Evolutionary conservation across 2,329 filamentous ascomycete species (phyloP), one percentile per base, ranked within the genome.

Genomic region (Rhinocladiella similis): DNA sequence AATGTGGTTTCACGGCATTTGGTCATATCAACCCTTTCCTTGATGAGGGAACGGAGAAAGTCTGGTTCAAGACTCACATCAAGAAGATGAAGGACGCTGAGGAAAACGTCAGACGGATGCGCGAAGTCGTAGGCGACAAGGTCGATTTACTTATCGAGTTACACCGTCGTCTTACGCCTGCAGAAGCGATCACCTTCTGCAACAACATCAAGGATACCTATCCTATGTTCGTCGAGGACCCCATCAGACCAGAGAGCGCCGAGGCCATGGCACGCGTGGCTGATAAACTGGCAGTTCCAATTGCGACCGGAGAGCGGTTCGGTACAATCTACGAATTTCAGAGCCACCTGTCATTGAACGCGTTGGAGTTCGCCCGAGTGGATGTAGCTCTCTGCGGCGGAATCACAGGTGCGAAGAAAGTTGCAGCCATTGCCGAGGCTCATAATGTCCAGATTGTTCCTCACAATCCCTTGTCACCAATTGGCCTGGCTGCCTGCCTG

Each of bases 61-160:
- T 66, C 6, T 68, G 70, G 25, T 66, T 71, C 29, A 67, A 65
- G 29, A 71, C 73, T 43, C 71, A 72, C 2, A 68, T 73, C 59
- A 70, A 70, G 56, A 91, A 91, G 68, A 91, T 92, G 88, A 91
- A 91, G 67, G 89, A 81, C 5, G 91, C 88, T 0, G 86, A 88
- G 66, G 88, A 91, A 60, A 72, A 91, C 1, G 85, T 83, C 62
- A 91, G 88, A 88, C 80, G 88, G 7, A 76, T 90, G 0, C 88
- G 91, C 71, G 87, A 87, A 59, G 86, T 87, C n/a, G 91, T 91
- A 87, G 88, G 88, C 0, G 90, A 89, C 63, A 88, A 91, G 63
- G 79, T 92, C 2, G 86, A 86, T 1, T 80, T 81, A 55, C 77
- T 81, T 0, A 77, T 91, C 0, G 87, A 87, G 59, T 86, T 87